These are phyloP conservation scores for Flaveria linearis DNA, from an alignment of 129 eudicot species.

Conservation along the genomic window DNA sequence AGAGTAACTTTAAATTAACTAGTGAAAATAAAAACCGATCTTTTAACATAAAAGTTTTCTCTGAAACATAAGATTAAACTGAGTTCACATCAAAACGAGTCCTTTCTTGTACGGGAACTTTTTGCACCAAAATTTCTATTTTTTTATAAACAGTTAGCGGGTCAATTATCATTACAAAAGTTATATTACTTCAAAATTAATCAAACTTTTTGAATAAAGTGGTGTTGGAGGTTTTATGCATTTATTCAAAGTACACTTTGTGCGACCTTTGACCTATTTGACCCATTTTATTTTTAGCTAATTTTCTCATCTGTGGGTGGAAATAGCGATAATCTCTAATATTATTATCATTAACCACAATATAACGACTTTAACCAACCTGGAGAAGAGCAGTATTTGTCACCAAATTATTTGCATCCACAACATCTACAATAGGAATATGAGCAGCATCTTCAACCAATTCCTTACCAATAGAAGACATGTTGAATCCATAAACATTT, in stretches of 20 bases:
- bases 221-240: neutral
- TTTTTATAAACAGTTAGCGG: neutral
- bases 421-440: slow-evolving; percentile 78
- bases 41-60: neutral
- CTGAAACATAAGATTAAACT: too few relatives aligned
- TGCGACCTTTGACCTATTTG: neutral
- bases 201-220: neutral
- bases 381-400: slow-evolving; percentile 70
- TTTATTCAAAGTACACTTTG: neutral
- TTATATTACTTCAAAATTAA: neutral
- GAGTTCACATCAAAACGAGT: too few relatives aligned
- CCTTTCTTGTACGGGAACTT: neutral
- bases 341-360: neutral
- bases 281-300: neutral
- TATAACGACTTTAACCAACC: slow-evolving; percentile 42
- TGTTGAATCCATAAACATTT: slow-evolving; percentile 83
- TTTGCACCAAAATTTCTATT: neutral
- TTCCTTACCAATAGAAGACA: slow-evolving; percentile 87
- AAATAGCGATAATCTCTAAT: neutral
- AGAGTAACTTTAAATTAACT: neutral
- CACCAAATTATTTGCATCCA: slow-evolving; percentile 65
- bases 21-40: neutral
- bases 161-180: neutral
- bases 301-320: neutral
- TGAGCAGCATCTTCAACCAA: slow-evolving; percentile 77